Evolutionary conservation across 108 stramenopile genomes (phyloP).

Genomic region (Pseudonitzschia pungens): DNA sequence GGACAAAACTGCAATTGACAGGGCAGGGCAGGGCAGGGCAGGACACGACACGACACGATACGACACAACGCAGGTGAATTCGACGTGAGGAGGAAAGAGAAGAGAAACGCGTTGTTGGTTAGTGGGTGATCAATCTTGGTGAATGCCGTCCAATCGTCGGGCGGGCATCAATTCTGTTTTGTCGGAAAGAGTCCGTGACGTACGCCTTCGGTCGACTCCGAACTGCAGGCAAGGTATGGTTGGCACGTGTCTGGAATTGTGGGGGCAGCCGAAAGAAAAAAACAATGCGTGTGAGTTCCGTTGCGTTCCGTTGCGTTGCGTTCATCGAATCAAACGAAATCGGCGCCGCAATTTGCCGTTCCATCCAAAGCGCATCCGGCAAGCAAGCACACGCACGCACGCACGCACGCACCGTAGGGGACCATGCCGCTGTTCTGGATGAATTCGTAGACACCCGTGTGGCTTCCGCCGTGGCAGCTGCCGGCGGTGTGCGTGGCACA

Average conservation of each 20-base stretch:
- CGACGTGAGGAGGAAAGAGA: too few relatives aligned
- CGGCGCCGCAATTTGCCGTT: too few relatives aligned
- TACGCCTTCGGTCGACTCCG: constrained; percentile 70
- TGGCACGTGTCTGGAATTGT: constrained; percentile 69
- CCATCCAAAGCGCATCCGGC: too few relatives aligned
- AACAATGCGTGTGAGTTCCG: not conserved
- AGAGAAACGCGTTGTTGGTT: too few relatives aligned
- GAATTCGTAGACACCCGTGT: constrained; percentile 75
- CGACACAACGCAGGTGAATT: too few relatives aligned
- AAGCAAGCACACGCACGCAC: not conserved
- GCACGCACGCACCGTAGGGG: constrained; percentile 70
- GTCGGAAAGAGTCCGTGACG: not conserved
- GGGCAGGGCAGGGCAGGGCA: too few relatives aligned
- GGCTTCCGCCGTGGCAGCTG: constrained; percentile 63
- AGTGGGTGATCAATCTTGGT: too few relatives aligned
- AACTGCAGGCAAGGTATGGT: constrained; percentile 81
- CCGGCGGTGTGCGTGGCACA: constrained; percentile 69
- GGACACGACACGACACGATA: too few relatives aligned
- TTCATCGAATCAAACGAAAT: too few relatives aligned
- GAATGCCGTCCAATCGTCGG: not conserved
- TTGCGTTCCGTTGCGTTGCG: too few relatives aligned
- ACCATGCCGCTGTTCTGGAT: constrained; percentile 56
- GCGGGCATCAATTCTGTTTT: not conserved
- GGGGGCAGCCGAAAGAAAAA: not conserved
- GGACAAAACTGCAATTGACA: constrained; percentile 56